Conservation (phyloP, 257 asterid species). For the Thymus quinquecostatus region DNA sequence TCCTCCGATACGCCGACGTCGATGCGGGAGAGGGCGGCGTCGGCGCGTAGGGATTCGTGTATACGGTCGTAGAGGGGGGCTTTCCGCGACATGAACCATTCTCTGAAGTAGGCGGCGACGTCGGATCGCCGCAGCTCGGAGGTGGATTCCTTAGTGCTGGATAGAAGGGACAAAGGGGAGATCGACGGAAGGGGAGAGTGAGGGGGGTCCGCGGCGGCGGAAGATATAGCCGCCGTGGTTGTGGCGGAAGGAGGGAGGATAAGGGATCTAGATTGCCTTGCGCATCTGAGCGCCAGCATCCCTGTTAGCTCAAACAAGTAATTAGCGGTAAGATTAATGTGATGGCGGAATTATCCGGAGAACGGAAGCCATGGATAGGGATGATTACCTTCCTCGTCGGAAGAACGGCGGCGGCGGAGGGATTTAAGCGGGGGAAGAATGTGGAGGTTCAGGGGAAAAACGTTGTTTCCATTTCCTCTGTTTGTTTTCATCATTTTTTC, state of each 20-base stretch:
- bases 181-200: background rate
- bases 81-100: constrained; percentile 70
- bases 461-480: background rate
- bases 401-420: constrained; percentile 23
- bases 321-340: background rate
- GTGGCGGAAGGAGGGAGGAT: constrained; percentile 24
- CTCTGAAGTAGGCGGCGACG: constrained; percentile 49
- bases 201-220: constrained; percentile 6
- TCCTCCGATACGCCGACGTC: constrained; percentile 54
- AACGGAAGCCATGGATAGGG: background rate
- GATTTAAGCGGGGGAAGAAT: background rate
- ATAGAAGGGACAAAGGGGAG: background rate
- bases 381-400: background rate
- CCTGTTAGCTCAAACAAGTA: background rate
- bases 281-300: constrained; percentile 41
- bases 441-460: constrained; percentile 3
- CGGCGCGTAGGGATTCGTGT: constrained; percentile 57
- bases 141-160: constrained; percentile 26
- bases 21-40: constrained; percentile 51
- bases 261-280: constrained; percentile 44
- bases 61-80: constrained; percentile 53
- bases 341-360: background rate
- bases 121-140: constrained; percentile 34
- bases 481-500: too few relatives aligned
- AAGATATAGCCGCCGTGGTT: constrained; percentile 17